Conservation (phyloP, 768 basidiomycete species). For the Dioszegia crocea region DNA sequence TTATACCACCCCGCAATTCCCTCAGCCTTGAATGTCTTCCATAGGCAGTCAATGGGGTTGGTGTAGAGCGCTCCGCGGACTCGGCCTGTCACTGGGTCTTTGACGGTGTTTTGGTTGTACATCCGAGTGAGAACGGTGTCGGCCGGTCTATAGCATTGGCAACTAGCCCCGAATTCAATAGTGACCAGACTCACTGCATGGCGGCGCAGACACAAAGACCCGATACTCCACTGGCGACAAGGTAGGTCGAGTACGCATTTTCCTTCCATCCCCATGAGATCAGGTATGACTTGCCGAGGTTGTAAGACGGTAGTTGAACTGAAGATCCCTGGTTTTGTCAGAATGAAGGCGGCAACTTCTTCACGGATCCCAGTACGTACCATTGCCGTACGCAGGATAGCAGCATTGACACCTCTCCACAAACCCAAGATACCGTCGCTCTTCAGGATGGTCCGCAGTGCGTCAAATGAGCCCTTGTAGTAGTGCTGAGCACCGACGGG, state of each 20-base stretch:
- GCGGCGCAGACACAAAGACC: slow-evolving; percentile 87
- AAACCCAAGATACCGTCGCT: slow-evolving; percentile 76
- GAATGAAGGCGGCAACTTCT: too few species aligned
- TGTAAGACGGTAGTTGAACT: slow-evolving; percentile 95
- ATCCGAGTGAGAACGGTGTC: slow-evolving; percentile 77
- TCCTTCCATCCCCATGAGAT: slow-evolving; percentile 65
- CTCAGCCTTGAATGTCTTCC: slow-evolving; percentile 89
- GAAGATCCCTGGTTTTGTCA: slow-evolving; percentile 48
- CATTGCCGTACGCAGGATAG: slow-evolving; percentile 89
- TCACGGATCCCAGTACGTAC: too few species aligned
- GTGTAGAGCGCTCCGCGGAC: slow-evolving; percentile 70
- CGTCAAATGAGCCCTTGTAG: slow-evolving; percentile 80
- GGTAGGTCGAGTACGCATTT: slow-evolving; percentile 78
- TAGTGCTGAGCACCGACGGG: slow-evolving; percentile 93
- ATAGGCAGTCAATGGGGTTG: slow-evolving; percentile 91
- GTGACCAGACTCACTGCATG: slow-evolving; percentile 68
- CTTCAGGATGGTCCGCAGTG: slow-evolving; percentile 70
- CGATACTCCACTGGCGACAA: slow-evolving; percentile 81
- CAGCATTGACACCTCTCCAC: slow-evolving; percentile 85
- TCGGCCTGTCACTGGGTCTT: slow-evolving; percentile 46
- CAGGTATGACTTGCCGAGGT: slow-evolving; percentile 80
- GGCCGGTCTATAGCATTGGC: slow-evolving; percentile 10
- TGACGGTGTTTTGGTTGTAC: slow-evolving; percentile 67
- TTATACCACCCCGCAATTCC: slow-evolving; percentile 95
- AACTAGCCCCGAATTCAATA: slow-evolving; percentile 14